Base-by-base conservation (phyloP, 2,329 filamentous ascomycete genomes). In the Biscogniauxia marginata region DNA sequence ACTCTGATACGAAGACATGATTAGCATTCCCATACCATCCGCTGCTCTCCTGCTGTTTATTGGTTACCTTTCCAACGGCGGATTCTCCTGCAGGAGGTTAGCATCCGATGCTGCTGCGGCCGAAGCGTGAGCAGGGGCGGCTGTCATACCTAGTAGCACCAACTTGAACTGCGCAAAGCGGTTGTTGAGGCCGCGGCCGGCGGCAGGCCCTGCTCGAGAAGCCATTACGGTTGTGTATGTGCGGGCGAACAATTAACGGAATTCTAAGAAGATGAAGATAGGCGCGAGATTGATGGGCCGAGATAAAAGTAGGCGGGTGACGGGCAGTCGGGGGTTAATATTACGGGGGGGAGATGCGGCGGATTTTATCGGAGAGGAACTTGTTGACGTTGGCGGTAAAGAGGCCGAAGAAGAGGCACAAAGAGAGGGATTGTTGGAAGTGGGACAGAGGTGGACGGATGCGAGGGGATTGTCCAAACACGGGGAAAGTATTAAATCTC, bases 151-250 rank as follows among this genome's bases (percentile, higher is more conserved):
- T 64, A 99, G 84, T 72, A 99, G 82, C 65, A 99, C 95, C 69
- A 99, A 85, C 84, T 99, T 99, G 81, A 99, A 99, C 83, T 99
- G 95, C 70, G 95, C 93, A 77, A 99, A 98, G 71, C 93, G 88
- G 77, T 90, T 85, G 86, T 87, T 85, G 82, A 81, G 77, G 72
- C 82, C 83, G 69, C 84, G 83, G 67, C 81, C 77, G 69, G 81
- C 83, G 69, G 82, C 78, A 65, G 82, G 79, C 68, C 77, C 87
- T 79, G 86, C 86, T 86, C 92, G 87, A 75, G 90, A 84, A 77
- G 93, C 90, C 93, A 98, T 98, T 74, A 69, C 81, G 73, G 65
- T 51, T 48, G 24, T 23, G 58, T 56, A 56, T 63, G 63, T 62
- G n/a, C n/a, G n/a, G n/a, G n/a, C n/a, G n/a, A n/a, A n/a, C n/a